Evolutionary conservation across 78 protist species (phyloP), one percentile per base, ranked within the genome.

Genomic region (Polysphondylium violaceum): DNA sequence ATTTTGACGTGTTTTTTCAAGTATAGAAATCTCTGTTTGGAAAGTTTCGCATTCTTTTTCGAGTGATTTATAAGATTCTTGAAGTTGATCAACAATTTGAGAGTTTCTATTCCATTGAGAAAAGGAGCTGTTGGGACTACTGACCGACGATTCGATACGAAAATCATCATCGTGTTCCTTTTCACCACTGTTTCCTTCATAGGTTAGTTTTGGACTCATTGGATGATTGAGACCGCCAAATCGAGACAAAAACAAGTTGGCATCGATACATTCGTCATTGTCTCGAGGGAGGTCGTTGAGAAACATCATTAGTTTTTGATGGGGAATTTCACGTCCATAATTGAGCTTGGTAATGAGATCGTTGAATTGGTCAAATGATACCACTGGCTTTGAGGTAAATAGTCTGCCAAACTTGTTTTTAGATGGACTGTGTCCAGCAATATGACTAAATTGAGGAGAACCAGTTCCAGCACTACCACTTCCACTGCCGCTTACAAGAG

Each of bases 181-280:
- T 19, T 11, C 3, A 44, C 41, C 7, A 3, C 59, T 56, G 25
- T 36, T 38, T 8, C 43, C 79, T n/a, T 83, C 78, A 41, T 59
- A 69, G 19, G 63, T 59, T 53, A 83, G 31, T 50, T 83, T 83
- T 35, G 91, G 91, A 43, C 71, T 53, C 91, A 83, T 69, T 19
- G 91, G 91, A 71, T 83, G 91, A 58, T 83, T 69, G 27, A 83
- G 25, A 17, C 91, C 91, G 56, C 79, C 79, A 41, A 55, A 83
- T 23, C 76, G 23, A 3, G 68, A 40, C 9, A 83, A 14, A 58
- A 83, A 83, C 35, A 29, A 11, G 43, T 55, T 83, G 17, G 67
- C 76, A 38, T 83, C 91, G 6, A 83, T 43, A 25, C 81, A 83
- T 21, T 63, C 91, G 44, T 83, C 91, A 2, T 25, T n/a, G 23